Conservation (phyloP, 2,329 filamentous ascomycete species). For the Periconia digitata region DNA sequence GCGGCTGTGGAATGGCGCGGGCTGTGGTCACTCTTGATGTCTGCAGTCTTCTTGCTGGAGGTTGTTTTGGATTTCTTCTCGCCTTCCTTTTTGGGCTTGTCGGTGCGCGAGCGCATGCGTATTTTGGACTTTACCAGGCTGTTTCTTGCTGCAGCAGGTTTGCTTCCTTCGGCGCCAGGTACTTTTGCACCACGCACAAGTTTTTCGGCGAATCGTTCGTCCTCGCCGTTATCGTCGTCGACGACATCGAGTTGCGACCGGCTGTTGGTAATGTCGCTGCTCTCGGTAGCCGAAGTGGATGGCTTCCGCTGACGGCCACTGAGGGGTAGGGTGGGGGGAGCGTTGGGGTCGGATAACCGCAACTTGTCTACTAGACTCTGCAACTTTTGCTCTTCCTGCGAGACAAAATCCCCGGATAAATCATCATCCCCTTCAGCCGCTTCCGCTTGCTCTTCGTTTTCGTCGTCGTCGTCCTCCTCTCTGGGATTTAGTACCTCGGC, state of each 20-base stretch:
- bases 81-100: constrained; percentile 27
- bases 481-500: constrained; percentile 57
- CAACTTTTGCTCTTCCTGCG: constrained; percentile 21
- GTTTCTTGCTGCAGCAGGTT: constrained; percentile 15
- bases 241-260: constrained; percentile 1
- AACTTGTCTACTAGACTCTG: constrained; percentile 26
- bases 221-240: constrained; percentile 13
- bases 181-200: constrained; percentile 26
- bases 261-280: constrained; percentile 18
- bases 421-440: background rate
- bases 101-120: constrained; percentile 35
- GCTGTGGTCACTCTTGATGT: constrained; percentile 3
- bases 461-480: constrained; percentile 5
- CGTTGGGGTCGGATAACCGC: constrained; percentile 16
- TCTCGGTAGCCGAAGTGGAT: constrained; percentile 23
- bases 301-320: constrained; percentile 23
- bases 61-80: constrained; percentile 17
- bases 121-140: constrained; percentile 39
- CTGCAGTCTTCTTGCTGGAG: constrained; percentile 12
- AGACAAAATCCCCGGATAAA: constrained; percentile 5
- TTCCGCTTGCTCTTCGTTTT: constrained; percentile 7
- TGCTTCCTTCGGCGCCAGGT: constrained; percentile 13
- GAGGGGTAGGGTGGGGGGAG: constrained; percentile 1
- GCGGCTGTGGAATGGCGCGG: constrained; percentile 7
- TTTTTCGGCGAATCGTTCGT: constrained; percentile 34